Conservation (phyloP, 768 basidiomycete genomes). For the Pholiota conissans region DNA sequence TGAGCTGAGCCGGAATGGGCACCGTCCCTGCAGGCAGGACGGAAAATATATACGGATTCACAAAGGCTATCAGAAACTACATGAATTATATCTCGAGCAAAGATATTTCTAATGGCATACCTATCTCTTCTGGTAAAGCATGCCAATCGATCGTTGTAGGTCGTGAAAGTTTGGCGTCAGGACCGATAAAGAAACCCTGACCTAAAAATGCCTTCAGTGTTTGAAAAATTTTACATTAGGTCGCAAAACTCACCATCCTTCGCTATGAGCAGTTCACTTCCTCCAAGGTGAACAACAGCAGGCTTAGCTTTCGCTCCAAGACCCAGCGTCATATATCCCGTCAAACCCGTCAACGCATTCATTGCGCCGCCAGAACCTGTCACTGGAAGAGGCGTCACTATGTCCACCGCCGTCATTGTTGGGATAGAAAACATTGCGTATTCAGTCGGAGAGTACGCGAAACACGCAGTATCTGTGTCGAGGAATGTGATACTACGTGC, state of each 20-base stretch:
- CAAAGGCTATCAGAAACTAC: constrained; percentile 46
- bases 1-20: constrained; percentile 19
- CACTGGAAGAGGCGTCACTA: constrained; percentile 48
- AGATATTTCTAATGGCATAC: constrained; percentile 33
- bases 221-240: background rate
- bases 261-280: constrained; percentile 66
- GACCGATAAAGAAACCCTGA: constrained; percentile 64
- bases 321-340: constrained; percentile 85
- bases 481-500: constrained; percentile 84
- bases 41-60: constrained; percentile 78
- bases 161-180: constrained; percentile 55
- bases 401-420: constrained; percentile 55
- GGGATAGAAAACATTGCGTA: constrained; percentile 72
- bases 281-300: constrained; percentile 50
- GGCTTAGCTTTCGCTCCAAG: constrained; percentile 76
- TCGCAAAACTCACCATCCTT: constrained; percentile 67
- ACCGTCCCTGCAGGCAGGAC: constrained; percentile 71
- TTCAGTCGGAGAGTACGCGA: constrained; percentile 81
- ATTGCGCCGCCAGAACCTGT: constrained; percentile 52
- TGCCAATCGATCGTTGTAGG: constrained; percentile 65
- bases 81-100: background rate
- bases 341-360: constrained; percentile 77
- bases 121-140: constrained; percentile 78
- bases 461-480: constrained; percentile 56
- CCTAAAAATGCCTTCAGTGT: constrained; percentile 38